These are phyloP conservation scores for Podospora pseudocomata DNA, from an alignment of 495 filamentous ascomycete species.

Conservation along the genomic window DNA sequence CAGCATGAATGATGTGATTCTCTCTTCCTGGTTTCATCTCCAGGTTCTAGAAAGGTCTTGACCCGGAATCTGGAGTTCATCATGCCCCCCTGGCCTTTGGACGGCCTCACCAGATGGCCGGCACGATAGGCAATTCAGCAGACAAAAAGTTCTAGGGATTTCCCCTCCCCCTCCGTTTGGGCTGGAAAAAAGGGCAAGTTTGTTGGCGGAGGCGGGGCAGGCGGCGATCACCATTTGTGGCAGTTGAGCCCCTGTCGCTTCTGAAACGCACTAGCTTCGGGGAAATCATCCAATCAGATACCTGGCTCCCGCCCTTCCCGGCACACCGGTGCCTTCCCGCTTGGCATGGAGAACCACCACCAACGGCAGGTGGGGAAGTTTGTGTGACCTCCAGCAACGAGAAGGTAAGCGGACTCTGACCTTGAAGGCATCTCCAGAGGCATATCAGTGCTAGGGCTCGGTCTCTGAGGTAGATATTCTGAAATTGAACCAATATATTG, in stretches of 20 bases:
- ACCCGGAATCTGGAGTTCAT: neutral
- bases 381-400: neutral
- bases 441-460: no score
- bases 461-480: no score
- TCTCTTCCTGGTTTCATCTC: neutral
- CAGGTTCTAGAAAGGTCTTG: neutral
- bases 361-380: neutral
- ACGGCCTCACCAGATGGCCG: neutral
- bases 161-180: neutral
- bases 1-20: neutral
- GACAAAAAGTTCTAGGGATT: neutral
- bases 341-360: neutral
- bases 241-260: slow-evolving; percentile 20
- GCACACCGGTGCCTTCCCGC: slow-evolving; percentile 13
- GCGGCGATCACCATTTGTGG: slow-evolving; percentile 21
- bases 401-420: neutral
- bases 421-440: neutral
- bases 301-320: slow-evolving; percentile 2
- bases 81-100: neutral
- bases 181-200: neutral
- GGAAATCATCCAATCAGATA: slow-evolving; percentile 11
- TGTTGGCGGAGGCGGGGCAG: slow-evolving; percentile 4
- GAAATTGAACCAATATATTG: no score
- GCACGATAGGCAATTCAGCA: neutral
- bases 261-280: slow-evolving; percentile 25